Evolutionary conservation across 306 rosid species (phyloP).

Genomic region (Cicer bijugum): DNA sequence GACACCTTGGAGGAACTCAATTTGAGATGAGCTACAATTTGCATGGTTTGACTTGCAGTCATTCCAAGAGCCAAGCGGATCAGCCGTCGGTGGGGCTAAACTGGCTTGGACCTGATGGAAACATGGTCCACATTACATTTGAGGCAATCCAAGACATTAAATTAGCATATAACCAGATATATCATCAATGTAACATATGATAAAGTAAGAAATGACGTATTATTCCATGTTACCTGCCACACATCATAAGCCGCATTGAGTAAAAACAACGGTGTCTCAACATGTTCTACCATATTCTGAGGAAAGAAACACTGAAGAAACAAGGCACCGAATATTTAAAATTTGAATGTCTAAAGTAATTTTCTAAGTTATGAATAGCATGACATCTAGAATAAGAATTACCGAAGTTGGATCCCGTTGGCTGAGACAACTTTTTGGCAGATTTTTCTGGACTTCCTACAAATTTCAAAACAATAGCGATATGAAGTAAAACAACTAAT

Average conservation of each 20-base stretch:
- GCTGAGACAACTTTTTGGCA: slow-evolving; percentile 65
- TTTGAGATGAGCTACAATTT: slow-evolving; percentile 73
- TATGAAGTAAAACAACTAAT: slow-evolving; percentile 15
- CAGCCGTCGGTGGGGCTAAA: slow-evolving; percentile 80
- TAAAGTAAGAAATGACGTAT: background rate
- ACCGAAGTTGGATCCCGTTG: slow-evolving; percentile 77
- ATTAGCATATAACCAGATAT: slow-evolving; percentile 23
- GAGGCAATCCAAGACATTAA: slow-evolving; percentile 19
- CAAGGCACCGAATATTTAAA: slow-evolving; percentile 17
- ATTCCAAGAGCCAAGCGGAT: slow-evolving; percentile 74
- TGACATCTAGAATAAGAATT: slow-evolving; percentile 45
- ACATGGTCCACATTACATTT: slow-evolving; percentile 31
- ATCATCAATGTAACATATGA: slow-evolving; percentile 2
- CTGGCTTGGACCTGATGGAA: slow-evolving; percentile 75
- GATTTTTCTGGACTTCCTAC: slow-evolving; percentile 72
- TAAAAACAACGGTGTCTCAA: slow-evolving; percentile 85
- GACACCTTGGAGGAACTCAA: slow-evolving; percentile 82
- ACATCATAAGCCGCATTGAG: slow-evolving; percentile 90
- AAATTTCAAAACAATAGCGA: slow-evolving; percentile 38
- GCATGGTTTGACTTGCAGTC: slow-evolving; percentile 84
- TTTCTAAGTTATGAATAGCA: slow-evolving; percentile 21
- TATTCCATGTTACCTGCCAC: slow-evolving; percentile 78
- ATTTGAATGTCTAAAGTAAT: slow-evolving; percentile 21
- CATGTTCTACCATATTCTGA: slow-evolving; percentile 66
- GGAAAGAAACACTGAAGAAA: slow-evolving; percentile 86